These are phyloP conservation scores for Mycosphaerella arachidis DNA, from an alignment of 2,329 filamentous ascomycete genomes.

Conservation along the genomic window DNA sequence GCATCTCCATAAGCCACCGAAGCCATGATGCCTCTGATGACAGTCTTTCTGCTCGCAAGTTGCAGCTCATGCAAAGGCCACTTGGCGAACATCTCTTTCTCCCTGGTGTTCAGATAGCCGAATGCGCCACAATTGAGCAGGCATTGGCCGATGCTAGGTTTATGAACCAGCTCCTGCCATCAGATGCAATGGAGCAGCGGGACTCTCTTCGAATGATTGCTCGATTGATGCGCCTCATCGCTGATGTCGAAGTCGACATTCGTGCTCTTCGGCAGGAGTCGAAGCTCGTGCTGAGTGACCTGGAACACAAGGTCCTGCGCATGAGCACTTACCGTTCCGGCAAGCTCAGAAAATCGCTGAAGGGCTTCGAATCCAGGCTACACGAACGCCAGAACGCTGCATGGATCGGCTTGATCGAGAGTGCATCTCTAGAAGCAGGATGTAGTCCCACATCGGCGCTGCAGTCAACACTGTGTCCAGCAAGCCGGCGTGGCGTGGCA, in stretches of 20 bases:
- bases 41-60: neutral
- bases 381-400: neutral
- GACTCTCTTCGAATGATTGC: neutral
- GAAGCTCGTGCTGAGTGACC: neutral
- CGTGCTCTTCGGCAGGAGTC: neutral
- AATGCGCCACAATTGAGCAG: neutral
- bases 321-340: neutral
- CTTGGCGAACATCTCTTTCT: neutral
- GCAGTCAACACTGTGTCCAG: neutral
- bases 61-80: neutral
- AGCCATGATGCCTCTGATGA: neutral
- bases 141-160: neutral
- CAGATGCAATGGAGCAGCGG: neutral
- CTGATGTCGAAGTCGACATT: neutral
- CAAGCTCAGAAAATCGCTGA: neutral
- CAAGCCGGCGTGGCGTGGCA: neutral
- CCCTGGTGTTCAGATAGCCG: neutral
- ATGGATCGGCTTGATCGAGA: neutral
- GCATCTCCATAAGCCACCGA: neutral
- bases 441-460: neutral
- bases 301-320: neutral
- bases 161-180: neutral
- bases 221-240: neutral
- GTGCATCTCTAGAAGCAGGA: neutral
- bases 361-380: neutral